Evolutionary conservation across 306 rosid genomes (phyloP), one percentile per base, ranked within the genome.

Genomic region (Medicago lupulina): DNA sequence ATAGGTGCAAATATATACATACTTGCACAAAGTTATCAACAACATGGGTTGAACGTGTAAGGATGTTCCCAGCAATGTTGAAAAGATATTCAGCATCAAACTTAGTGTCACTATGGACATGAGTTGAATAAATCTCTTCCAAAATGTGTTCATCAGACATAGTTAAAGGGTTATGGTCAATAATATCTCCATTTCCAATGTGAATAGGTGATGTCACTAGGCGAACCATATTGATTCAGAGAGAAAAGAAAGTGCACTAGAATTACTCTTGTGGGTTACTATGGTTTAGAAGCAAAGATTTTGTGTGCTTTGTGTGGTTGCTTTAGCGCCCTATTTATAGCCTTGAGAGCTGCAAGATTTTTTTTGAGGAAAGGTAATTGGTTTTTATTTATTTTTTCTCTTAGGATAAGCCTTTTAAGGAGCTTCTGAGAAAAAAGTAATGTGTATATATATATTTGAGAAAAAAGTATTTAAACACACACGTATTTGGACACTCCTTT

Each of bases 51-150:
- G 90, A 73, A 53, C 66, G 87, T 8, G 50, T 50, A 12, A 82
- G 82, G 66, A 84, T 78, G 81, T 55, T 82, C 1, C 86, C 87
- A 5, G 69, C 80, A 19, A 88, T 31, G 6, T 1, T 9, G 49
- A 80, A 86, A 18, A 88, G 87, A 53, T 90, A 78, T 39, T 46
- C 80, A 0, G 41, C 84, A 41, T 88, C 92, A 60, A 86, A 84
- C 5, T 79, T 67, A 0, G 65, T 49, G 11, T 88, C 83, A 16
- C 51, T 49, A 38, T 86, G 83, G 28, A 80, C 88, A 80, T 88
- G 85, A 40, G 88, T 82, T 0, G 46, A 60, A 39, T 80, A 82
- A 64, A 88, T 84, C 19, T 71, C 72, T 3, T 84, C 85, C 80
- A 84, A 36, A 38, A 86, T 80, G 34, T 82, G 74, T 1, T 82